Percentiles rank a stretch among this genome's conserved stretches.
phyloP scores from a whole-genome alignment of 129 eudicot genomes.

The Chrysanthemum seticuspe region DNA sequence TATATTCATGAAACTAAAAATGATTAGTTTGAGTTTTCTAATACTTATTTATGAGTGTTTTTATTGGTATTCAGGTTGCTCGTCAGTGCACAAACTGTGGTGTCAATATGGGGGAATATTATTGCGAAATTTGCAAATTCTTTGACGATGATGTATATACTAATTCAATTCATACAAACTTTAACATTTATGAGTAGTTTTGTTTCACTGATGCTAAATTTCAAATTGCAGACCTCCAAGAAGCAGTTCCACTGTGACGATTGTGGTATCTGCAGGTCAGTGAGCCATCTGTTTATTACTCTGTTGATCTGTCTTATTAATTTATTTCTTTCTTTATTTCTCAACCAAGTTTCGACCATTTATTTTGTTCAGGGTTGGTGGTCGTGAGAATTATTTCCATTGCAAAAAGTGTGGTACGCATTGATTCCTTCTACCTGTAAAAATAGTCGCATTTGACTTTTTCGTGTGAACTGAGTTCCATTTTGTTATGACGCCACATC shows the following conservation, averaged over 20 bases:
- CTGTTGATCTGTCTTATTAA: conserved; percentile 1
- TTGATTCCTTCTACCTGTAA: not conserved
- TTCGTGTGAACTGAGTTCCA: not conserved
- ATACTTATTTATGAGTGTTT: too few species aligned
- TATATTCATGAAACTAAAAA: conserved; percentile 34
- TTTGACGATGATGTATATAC: conserved; percentile 82
- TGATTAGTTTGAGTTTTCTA: conserved; percentile 16
- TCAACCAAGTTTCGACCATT: not conserved
- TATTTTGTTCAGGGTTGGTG: conserved; percentile 60
- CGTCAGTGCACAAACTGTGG: conserved; percentile 92
- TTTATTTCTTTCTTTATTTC: conserved; percentile 7
- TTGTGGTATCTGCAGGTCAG: conserved; percentile 98
- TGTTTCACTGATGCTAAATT: conserved; percentile 20
- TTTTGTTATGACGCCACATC: not conserved
- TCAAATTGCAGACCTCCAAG: conserved; percentile 58
- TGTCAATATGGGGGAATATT: conserved; percentile 94
- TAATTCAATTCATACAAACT: conserved; percentile 1
- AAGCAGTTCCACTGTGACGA: conserved; percentile 89
- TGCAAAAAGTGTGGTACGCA: conserved; percentile 89
- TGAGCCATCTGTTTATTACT: conserved; percentile 15
- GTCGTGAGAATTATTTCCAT: conserved; percentile 85
- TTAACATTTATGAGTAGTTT: not conserved
- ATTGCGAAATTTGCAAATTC: conserved; percentile 84
- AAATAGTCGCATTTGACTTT: conserved; percentile 6
- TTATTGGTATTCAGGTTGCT: conserved; percentile 50